Base-by-base conservation (phyloP, 176 grass and related monocot genomes). In the Carex parvula region DNA sequence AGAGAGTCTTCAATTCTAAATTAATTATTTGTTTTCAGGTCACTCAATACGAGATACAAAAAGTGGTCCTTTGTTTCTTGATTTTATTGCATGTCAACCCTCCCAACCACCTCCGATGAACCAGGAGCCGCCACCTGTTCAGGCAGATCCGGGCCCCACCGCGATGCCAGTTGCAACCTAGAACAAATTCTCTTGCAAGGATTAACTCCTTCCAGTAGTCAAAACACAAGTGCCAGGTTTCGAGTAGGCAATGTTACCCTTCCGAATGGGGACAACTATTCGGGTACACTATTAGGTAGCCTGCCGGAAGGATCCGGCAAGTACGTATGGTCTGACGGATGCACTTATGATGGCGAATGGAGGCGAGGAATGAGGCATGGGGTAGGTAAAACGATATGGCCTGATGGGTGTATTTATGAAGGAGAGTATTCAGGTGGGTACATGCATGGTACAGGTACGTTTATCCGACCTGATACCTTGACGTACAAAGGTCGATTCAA, bases 371-470 rank as follows among this genome's bases (percentile, higher is more conserved):
- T 93, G 93, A 95, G 89, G 66, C 89, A 93, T 69, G 96, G 96
- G 21, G 88, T 83, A 81, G 96, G 96, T 3, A 95, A 90, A 84
- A 93, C 90, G 4, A 4, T 54, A 48, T 99, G 93, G 96, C 86
- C 88, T 11, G 87, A 90, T 1, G 91, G 91, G 71, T 81, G 91
- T 32, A 83, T 77, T 39, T 93, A 95, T 35, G 89, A 90, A 64
- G 96, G 96, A 29, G 88, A 95, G 82, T 95, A 92, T 87, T 93
- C 88, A 14, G 88, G 93, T 78, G 96, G 91, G 10, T 99, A 92
- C 60, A 87, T 99, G 41, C 92, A 93, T 35, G 93, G 96, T 60
- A 88, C 89, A 84, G 96, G 96, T 48, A 93, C 86, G 3, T 95
- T 91, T 57, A 63, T 64, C 64, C 90, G 88, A 39, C 56, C 87